Conservation (phyloP, 192 early-diverging fungal species). For the Umbelopsis sp. region DNA sequence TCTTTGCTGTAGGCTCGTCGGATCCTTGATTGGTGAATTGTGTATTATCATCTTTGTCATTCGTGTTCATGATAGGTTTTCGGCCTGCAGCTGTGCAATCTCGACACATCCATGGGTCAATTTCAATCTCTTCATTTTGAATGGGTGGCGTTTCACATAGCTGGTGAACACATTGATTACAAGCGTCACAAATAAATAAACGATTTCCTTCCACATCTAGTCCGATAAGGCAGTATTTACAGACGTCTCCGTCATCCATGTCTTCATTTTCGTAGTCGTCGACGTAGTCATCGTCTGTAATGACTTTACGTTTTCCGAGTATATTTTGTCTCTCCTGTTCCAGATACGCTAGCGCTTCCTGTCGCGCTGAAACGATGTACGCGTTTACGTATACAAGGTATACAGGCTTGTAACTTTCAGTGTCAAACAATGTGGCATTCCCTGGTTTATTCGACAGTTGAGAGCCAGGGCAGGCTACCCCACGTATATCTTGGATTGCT, state of each 20-base stretch:
- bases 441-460: background rate
- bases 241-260: background rate
- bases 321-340: background rate
- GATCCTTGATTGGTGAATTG: background rate
- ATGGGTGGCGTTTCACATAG: constrained; percentile 25
- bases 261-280: constrained; percentile 11
- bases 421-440: background rate
- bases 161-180: constrained; percentile 27
- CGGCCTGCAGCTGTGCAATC: constrained; percentile 6
- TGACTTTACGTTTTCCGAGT: constrained; percentile 1
- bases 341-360: background rate
- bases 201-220: constrained; percentile 16
- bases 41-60: background rate
- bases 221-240: constrained; percentile 21
- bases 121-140: constrained; percentile 18
- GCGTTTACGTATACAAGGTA: constrained; percentile 6
- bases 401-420: background rate
- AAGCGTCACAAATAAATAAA: constrained; percentile 26
- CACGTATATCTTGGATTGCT: constrained; percentile 5
- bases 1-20: background rate
- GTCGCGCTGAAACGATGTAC: background rate
- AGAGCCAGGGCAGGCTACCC: background rate
- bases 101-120: constrained; percentile 31
- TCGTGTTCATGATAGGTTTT: background rate
- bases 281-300: background rate